These are phyloP conservation scores for Verbascum thapsus DNA, from an alignment of 257 asterid genomes.

Conservation along the genomic window DNA sequence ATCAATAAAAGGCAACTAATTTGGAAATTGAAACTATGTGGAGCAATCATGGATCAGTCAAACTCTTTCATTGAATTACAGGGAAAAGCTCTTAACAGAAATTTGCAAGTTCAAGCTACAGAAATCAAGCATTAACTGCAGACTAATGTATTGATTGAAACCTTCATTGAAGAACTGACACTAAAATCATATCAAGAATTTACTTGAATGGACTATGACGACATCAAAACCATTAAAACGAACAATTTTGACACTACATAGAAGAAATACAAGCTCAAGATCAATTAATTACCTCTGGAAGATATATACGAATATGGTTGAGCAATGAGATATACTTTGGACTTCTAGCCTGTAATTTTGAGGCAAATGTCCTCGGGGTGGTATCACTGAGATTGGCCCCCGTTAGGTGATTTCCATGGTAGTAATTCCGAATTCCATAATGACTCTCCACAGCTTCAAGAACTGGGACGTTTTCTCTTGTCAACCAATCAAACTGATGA, in stretches of 20 bases:
- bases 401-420: constrained; percentile 88
- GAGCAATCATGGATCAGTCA: constrained; percentile 17
- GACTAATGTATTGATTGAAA: background rate
- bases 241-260: constrained; percentile 7
- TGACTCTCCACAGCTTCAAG: constrained; percentile 96
- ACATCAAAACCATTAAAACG: constrained; percentile 4
- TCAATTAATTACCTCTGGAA: constrained; percentile 81
- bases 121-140: background rate
- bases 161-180: constrained; percentile 1
- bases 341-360: constrained; percentile 91
- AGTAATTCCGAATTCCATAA: constrained; percentile 70
- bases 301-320: constrained; percentile 93
- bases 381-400: constrained; percentile 83
- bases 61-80: constrained; percentile 11
- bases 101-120: constrained; percentile 17
- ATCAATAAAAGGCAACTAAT: constrained; percentile 17
- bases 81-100: constrained; percentile 22
- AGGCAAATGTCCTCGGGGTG: constrained; percentile 79
- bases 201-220: background rate
- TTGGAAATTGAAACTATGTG: background rate
- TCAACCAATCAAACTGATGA: constrained; percentile 98
- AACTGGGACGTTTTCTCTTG: constrained; percentile 95
- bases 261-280: constrained; percentile 5
- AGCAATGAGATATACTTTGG: constrained; percentile 92
- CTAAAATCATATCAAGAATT: background rate